These are phyloP conservation scores for Macrophomina tecta DNA, from an alignment of 2,329 filamentous ascomycete species.

Conservation along the genomic window DNA sequence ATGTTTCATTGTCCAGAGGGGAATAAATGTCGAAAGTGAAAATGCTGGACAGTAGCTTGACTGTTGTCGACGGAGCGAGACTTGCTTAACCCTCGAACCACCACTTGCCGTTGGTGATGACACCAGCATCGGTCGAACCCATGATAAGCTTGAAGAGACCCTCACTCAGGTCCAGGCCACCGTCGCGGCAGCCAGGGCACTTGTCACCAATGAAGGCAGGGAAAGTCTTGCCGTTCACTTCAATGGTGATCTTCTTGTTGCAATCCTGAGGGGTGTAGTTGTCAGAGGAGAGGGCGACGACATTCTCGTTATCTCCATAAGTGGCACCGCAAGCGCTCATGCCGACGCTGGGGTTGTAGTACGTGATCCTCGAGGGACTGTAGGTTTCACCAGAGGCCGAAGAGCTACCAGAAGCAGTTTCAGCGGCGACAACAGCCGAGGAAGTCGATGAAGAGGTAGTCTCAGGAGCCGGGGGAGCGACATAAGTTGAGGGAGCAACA, in stretches of 20 bases:
- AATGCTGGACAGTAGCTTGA: slow-evolving; percentile 5
- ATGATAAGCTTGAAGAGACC: slow-evolving; percentile 43
- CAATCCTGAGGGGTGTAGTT: slow-evolving; percentile 47
- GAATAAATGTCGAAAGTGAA: not conserved
- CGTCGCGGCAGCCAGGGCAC: slow-evolving; percentile 47
- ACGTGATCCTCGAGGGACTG: no score
- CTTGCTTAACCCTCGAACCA: no score
- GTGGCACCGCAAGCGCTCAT: slow-evolving; percentile 43
- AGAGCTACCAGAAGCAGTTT: no score
- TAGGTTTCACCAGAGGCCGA: no score
- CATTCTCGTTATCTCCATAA: no score
- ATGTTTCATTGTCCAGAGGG: not conserved
- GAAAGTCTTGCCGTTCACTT: slow-evolving; percentile 39
- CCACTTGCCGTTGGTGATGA: slow-evolving; percentile 23
- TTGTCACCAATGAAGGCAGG: slow-evolving; percentile 41
- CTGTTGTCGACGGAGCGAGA: not conserved
- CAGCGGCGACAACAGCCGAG: slow-evolving; percentile 18
- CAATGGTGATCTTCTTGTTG: slow-evolving; percentile 41
- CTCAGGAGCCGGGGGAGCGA: slow-evolving; percentile 7
- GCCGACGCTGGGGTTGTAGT: slow-evolving; percentile 41
- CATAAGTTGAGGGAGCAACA: slow-evolving; percentile 23
- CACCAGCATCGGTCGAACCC: slow-evolving; percentile 26
- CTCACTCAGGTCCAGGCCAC: slow-evolving; percentile 42
- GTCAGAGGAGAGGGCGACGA: no score
- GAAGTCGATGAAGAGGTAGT: slow-evolving; percentile 11